phyloP scores from a whole-genome alignment of 1,284 basidiomycete genomes.

The Cutaneotrichosporon sp. region DNA sequence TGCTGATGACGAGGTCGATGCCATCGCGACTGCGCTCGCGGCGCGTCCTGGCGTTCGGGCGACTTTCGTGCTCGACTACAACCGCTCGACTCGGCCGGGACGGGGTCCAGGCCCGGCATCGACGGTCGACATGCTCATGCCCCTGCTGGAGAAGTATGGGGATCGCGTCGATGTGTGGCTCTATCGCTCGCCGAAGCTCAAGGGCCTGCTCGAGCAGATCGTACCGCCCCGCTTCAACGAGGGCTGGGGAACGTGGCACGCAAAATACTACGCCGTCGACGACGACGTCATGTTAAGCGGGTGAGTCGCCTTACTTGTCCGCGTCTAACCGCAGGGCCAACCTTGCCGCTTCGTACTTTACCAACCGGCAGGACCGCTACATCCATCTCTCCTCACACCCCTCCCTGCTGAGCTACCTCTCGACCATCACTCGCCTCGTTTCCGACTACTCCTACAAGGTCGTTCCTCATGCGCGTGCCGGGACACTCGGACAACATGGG shows the following conservation, averaged over 20 bases:
- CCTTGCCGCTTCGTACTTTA: conserved; percentile 88
- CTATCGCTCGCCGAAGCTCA: conserved; percentile 80
- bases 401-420: conserved; percentile 72
- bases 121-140: conserved; percentile 67
- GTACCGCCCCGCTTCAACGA: conserved; percentile 93
- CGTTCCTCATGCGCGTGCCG: conserved; percentile 8
- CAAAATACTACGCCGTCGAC: conserved; percentile 92
- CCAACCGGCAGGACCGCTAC: conserved; percentile 91
- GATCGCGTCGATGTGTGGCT: conserved; percentile 70
- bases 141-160: conserved; percentile 67
- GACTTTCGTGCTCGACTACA: conserved; percentile 76
- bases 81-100: conserved; percentile 79
- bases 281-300: conserved; percentile 89
- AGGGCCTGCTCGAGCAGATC: conserved; percentile 65
- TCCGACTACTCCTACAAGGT: conserved; percentile 66
- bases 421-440: conserved; percentile 66
- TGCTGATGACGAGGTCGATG: conserved; percentile 56
- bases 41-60: conserved; percentile 62
- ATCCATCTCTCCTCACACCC: conserved; percentile 65
- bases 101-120: conserved; percentile 53
- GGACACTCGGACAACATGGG: conserved; percentile 8
- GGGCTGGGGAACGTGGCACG: conserved; percentile 97
- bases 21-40: conserved; percentile 59
- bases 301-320: conserved; percentile 54
- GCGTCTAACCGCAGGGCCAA: conserved; percentile 67